Evolutionary conservation across 495 filamentous ascomycete species (phyloP).

Genomic region (Lepidopterella palustris): DNA sequence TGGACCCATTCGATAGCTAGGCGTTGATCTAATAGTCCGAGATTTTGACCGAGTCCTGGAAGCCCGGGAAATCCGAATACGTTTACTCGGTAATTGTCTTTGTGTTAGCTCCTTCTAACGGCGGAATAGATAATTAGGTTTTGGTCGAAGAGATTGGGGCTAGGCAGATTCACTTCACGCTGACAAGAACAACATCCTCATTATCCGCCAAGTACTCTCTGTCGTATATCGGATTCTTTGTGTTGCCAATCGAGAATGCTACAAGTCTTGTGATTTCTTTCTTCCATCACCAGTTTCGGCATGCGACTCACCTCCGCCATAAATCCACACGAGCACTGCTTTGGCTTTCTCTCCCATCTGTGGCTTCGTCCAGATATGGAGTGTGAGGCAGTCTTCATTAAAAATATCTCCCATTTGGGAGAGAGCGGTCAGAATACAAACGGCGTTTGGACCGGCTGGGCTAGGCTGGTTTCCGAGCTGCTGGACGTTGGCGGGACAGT

Average conservation of each 20-base stretch:
- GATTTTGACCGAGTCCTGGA: slow-evolving; percentile 17
- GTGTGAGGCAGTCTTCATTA: slow-evolving; percentile 37
- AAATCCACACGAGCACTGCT: slow-evolving; percentile 35
- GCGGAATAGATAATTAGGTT: neutral
- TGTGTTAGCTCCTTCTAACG: neutral
- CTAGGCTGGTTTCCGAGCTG: neutral
- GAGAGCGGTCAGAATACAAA: neutral
- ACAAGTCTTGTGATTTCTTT: neutral
- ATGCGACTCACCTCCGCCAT: slow-evolving; percentile 23
- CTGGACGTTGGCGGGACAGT: neutral
- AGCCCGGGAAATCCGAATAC: slow-evolving; percentile 3
- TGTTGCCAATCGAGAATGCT: slow-evolving; percentile 1
- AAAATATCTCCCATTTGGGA: slow-evolving; percentile 4
- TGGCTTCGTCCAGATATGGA: slow-evolving; percentile 36
- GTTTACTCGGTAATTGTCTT: neutral
- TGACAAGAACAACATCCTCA: slow-evolving; percentile 25
- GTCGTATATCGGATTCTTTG: slow-evolving; percentile 17
- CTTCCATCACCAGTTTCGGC: neutral
- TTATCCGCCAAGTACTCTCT: slow-evolving; percentile 29
- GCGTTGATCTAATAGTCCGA: slow-evolving; percentile 58
- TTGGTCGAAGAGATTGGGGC: neutral
- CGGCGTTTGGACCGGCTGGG: neutral
- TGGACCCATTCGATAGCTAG: slow-evolving; percentile 35
- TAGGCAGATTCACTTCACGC: neutral
- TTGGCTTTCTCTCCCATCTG: slow-evolving; percentile 30